Base-by-base conservation (phyloP, 1,139 yeast species). In the Nakaseomyces sp. region DNA sequence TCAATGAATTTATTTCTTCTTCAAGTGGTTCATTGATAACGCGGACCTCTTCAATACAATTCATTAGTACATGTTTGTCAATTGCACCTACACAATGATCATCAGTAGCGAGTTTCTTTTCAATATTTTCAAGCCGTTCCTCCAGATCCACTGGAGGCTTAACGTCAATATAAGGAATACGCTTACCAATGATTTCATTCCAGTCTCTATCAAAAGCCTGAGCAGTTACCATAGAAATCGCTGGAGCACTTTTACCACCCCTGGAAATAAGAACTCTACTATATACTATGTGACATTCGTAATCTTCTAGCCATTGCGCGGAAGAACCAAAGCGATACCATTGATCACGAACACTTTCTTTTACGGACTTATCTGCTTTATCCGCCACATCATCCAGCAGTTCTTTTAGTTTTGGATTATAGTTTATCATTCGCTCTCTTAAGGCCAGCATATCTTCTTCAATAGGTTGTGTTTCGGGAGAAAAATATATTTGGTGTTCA, bases 311-410 rank as follows among this genome's bases (percentile, higher is more conserved):
- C 57, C 57, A 54, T 12, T 53, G 47, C 0, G 54, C 48, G 8
- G 56, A 46, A 3, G 50, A 44, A 29, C 58, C 58, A 42, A 52
- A 53, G 35, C 48, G n/a, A n/a, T n/a, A n/a, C n/a, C n/a, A n/a
- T n/a, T n/a, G n/a, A n/a, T n/a, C n/a, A n/a, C n/a, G n/a, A n/a
- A n/a, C n/a, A n/a, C n/a, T n/a, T n/a, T n/a, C n/a, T n/a, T n/a
- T n/a, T n/a, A n/a, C n/a, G n/a, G n/a, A n/a, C n/a, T n/a, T n/a
- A n/a, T n/a, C n/a, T n/a, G n/a, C n/a, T n/a, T n/a, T n/a, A n/a
- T n/a, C n/a, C n/a, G n/a, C n/a, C n/a, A n/a, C n/a, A n/a, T n/a
- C n/a, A n/a, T n/a, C n/a, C n/a, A n/a, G n/a, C n/a, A n/a, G n/a
- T n/a, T n/a, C n/a, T n/a, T n/a, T n/a, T n/a, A n/a, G n/a, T n/a